Conservation (phyloP, 306 rosid species). For the Cicer yamashitae region DNA sequence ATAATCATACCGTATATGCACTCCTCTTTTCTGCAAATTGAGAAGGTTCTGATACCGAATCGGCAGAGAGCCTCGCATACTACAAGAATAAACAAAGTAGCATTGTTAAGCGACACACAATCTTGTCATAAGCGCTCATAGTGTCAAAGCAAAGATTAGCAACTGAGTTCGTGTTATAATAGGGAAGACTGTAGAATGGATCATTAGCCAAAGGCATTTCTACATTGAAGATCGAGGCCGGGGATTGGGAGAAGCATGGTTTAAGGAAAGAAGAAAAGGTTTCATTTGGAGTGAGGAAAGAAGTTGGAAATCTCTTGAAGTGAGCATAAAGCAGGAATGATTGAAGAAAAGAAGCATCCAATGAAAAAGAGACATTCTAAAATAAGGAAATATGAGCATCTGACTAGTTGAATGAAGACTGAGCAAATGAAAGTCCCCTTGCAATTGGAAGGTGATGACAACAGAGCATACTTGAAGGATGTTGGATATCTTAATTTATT, state of each 20-base stretch:
- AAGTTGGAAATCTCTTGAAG: neutral
- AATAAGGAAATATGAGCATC: neutral
- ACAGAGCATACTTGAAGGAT: neutral
- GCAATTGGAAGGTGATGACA: neutral
- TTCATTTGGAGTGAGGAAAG: conserved; percentile 1
- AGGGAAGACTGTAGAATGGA: too few species aligned
- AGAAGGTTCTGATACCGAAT: neutral
- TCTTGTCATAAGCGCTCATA: neutral
- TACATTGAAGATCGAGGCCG: neutral
- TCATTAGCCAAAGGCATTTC: too few species aligned
- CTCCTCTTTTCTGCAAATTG: neutral
- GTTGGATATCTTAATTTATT: neutral
- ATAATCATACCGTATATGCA: neutral
- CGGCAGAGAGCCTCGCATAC: neutral
- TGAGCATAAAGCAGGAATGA: neutral
- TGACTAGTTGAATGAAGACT: neutral
- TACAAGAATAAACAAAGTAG: neutral
- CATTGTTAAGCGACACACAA: neutral
- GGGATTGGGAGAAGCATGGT: neutral
- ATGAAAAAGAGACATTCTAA: conserved; percentile 9
- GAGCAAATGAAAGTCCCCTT: neutral
- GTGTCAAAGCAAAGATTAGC: too few species aligned
- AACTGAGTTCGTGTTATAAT: too few species aligned
- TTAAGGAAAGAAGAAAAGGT: neutral
- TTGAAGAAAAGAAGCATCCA: neutral